Evolutionary conservation across 2,329 filamentous ascomycete species (phyloP).

Genomic region (Colletotrichum kahawae): DNA sequence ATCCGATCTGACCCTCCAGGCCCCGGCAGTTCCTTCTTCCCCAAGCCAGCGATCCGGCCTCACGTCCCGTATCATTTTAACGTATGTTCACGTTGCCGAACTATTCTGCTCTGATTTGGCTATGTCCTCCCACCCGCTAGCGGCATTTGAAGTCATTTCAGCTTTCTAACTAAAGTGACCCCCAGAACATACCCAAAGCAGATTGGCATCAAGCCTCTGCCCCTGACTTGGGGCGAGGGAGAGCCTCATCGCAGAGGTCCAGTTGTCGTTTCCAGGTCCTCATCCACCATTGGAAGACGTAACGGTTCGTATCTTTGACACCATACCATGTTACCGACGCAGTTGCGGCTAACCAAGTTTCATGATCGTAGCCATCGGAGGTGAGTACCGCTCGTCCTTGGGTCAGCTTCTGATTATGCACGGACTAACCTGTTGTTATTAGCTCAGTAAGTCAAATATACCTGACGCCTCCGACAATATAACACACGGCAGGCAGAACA

Average conservation of each 20-base stretch:
- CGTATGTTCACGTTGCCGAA: conserved; percentile 38
- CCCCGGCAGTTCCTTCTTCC: conserved; percentile 28
- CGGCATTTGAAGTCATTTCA: not conserved
- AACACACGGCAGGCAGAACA: not conserved
- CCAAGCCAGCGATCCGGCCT: conserved; percentile 48
- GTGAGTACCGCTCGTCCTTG: conserved; percentile 39
- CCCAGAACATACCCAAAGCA: conserved; percentile 86
- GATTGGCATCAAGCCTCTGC: conserved; percentile 89
- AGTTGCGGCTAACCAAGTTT: not conserved
- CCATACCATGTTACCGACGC: conserved; percentile 9
- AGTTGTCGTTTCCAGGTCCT: conserved; percentile 81
- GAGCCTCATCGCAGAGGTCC: conserved; percentile 81
- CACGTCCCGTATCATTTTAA: conserved; percentile 61
- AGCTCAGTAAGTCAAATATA: conserved; percentile 40
- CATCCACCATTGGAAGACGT: conserved; percentile 77
- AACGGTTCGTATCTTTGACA: conserved; percentile 65
- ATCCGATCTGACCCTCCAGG: conserved; percentile 24
- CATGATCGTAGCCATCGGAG: conserved; percentile 57
- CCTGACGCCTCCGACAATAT: not conserved
- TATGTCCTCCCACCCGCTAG: not conserved
- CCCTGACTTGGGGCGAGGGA: conserved; percentile 83
- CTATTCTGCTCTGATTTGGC: not conserved
- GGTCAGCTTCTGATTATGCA: not conserved
- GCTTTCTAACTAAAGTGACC: not conserved
- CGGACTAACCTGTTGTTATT: conserved; percentile 28